These are phyloP conservation scores for Backusella parvicylindrica DNA, from an alignment of 192 early-diverging fungal genomes.

Conservation along the genomic window DNA sequence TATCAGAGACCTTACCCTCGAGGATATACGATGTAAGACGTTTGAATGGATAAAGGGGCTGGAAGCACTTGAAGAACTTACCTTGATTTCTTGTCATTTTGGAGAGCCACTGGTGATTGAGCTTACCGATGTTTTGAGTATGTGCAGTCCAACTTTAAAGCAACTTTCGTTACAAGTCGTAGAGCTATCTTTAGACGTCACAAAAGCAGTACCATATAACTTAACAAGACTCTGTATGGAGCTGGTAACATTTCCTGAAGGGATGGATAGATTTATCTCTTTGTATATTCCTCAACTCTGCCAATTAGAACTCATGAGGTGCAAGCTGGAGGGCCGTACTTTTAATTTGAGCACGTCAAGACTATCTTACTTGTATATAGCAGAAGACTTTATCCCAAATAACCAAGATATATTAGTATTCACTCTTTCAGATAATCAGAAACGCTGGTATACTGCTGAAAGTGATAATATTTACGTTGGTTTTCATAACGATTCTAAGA, in stretches of 20 bases:
- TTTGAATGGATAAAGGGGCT: background rate
- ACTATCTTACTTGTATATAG: background rate
- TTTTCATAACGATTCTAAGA: background rate
- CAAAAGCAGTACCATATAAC: background rate
- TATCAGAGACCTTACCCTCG: background rate
- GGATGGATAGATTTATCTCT: background rate
- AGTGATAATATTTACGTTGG: background rate
- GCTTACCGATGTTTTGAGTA: background rate
- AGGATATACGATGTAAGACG: background rate
- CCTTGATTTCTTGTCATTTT: background rate
- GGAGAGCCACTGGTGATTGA: background rate
- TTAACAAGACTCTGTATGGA: background rate
- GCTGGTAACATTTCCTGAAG: background rate
- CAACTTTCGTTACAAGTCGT: background rate
- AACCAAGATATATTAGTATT: background rate
- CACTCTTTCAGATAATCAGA: background rate
- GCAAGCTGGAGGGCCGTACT: background rate
- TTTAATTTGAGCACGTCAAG: background rate
- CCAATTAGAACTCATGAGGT: background rate
- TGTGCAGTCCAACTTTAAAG: background rate
- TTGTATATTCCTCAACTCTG: background rate
- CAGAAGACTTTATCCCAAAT: background rate
- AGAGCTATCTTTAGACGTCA: background rate
- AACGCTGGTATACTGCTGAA: background rate
- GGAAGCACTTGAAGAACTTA: background rate